Evolutionary conservation across 176 grass and related monocot genomes (phyloP).

Genomic region (Oryza coarctata): DNA sequence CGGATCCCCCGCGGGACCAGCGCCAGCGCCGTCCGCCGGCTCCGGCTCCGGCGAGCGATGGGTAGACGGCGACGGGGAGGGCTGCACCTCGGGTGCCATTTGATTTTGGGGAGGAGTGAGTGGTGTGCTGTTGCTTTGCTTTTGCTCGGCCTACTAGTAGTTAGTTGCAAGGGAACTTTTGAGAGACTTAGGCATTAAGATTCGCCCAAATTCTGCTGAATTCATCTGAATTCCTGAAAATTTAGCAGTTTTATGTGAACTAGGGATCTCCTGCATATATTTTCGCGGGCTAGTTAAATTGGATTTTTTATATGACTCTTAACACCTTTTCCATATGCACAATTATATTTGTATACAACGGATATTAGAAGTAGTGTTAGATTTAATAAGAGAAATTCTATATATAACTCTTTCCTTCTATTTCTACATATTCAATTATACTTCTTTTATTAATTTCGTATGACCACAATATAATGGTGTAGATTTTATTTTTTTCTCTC

Average conservation of each 20-base stretch:
- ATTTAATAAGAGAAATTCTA: too few species aligned
- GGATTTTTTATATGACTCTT: too few species aligned
- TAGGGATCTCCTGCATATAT: too few species aligned
- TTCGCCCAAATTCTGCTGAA: background rate
- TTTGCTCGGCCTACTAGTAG: background rate
- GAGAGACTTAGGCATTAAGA: background rate
- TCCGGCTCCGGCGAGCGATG: constrained; percentile 1
- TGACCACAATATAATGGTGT: too few species aligned
- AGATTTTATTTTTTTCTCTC: too few species aligned
- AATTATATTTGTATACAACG: too few species aligned
- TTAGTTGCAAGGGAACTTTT: background rate
- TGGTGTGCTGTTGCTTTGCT: constrained; percentile 8
- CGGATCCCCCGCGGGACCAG: background rate
- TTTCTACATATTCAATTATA: too few species aligned
- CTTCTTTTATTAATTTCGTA: too few species aligned
- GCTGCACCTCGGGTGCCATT: constrained; percentile 36
- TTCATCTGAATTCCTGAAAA: background rate
- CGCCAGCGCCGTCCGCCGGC: background rate
- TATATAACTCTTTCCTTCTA: too few species aligned
- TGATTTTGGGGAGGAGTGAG: background rate
- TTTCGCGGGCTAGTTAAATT: too few species aligned
- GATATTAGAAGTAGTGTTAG: too few species aligned
- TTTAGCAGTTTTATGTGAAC: background rate
- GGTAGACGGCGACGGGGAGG: constrained; percentile 11
- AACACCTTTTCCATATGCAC: too few species aligned